Evolutionary conservation across 305 asterid genomes (phyloP), one percentile per base, ranked within the genome.

Genomic region (Petunia hybrid): DNA sequence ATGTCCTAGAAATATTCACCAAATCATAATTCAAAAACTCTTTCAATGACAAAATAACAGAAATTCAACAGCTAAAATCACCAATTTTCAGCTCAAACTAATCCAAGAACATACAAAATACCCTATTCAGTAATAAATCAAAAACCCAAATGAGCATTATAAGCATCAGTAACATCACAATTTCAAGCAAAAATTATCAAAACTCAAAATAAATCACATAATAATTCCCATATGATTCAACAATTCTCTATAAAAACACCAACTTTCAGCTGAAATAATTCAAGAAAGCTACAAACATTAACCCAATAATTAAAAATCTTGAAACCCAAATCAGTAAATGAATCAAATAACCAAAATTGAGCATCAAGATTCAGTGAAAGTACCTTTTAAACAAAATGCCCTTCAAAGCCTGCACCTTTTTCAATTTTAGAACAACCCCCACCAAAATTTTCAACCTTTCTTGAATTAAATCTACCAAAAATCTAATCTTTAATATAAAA

Each of bases 161-260:
- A 48, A 40, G 36, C 61, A 12, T 46, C 77, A 71, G 43, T 70
- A 70, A 10, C 31, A 89, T 90, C 94, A 91, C 85, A 12, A 92
- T 89, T 22, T 89, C 92, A 1, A 22, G 90, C 92, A 91, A 91
- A 89, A 80, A 79, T 87, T 80, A 67, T 63, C 78, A 73, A 51
- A 71, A 3, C 51, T 64, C 76, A 40, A 65, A 16, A 2, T 1
- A 80, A 51, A 80, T 60, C 60, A 35, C n/a, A 78, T 77, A 48
- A 56, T 66, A 78, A 42, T 61, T 12, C 53, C 56, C 40, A 53
- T 16, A 80, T 36, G 59, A 61, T 61, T 51, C 76, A 57, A 42
- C 55, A 55, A 76, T 82, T 51, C 63, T 48, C 35, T 35, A 40
- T 10, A 51, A 73, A 51, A 36, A 14, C 84, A 76, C 76, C 42